These are phyloP conservation scores for Candida lessepsii DNA, from an alignment of 805 yeast genomes.

Conservation along the genomic window DNA sequence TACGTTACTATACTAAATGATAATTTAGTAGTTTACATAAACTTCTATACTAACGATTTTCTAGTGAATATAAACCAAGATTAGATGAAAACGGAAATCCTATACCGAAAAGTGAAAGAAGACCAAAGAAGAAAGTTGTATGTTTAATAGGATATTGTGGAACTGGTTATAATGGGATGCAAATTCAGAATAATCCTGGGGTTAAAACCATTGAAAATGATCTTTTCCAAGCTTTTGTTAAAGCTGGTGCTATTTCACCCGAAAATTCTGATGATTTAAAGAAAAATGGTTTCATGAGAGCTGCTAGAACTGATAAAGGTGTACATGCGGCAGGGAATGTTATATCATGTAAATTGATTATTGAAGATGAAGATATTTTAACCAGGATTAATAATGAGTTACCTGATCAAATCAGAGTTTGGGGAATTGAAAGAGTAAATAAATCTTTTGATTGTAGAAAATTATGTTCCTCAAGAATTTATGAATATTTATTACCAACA, in stretches of 20 bases:
- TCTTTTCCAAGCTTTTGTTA: conserved; percentile 74
- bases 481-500: conserved; percentile 91
- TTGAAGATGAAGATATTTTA: conserved; percentile 75
- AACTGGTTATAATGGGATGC: conserved; percentile 96
- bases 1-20: conserved; percentile 35
- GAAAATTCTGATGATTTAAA: conserved; percentile 87
- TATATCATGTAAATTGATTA: conserved; percentile 75
- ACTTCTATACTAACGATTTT: conserved; percentile 7
- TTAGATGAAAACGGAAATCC: conserved; percentile 66
- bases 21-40: neutral
- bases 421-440: conserved; percentile 90
- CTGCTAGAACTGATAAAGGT: conserved; percentile 91
- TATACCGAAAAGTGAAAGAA: conserved; percentile 55
- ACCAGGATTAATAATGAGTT: conserved; percentile 68
- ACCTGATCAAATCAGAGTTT: conserved; percentile 85
- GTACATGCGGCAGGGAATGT: conserved; percentile 98
- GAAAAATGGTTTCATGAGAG: conserved; percentile 82
- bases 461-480: conserved; percentile 92
- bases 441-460: conserved; percentile 92
- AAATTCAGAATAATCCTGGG: conserved; percentile 73
- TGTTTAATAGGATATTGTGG: conserved; percentile 93
- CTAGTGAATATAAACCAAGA: conserved; percentile 39
- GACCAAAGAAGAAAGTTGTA: conserved; percentile 88
- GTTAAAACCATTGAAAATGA: conserved; percentile 89
- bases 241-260: conserved; percentile 83